Evolutionary conservation across 2,329 filamentous ascomycete genomes (phyloP), one percentile per base, ranked within the genome.

Genomic region (Fusarium austroafricanum): DNA sequence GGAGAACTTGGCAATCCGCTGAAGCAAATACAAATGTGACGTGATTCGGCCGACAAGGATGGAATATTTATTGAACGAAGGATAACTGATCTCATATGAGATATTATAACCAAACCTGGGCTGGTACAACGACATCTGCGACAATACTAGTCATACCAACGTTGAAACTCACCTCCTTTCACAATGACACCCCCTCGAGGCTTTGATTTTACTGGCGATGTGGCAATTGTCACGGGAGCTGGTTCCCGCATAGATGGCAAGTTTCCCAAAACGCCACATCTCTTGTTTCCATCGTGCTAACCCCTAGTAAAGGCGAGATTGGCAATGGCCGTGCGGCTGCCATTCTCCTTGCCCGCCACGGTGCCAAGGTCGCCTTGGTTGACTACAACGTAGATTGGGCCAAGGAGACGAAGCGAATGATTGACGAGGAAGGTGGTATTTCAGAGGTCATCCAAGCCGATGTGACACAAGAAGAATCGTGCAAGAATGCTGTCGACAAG

Each of bases 311-410:
- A 56, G 53, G 53, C 21, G 53, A 56, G 6, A 56, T 56, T 35
- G 53, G 53, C 11, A 56, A 56, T 11, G 53, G 53, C 20, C 45
- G 53, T 17, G 53, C 53, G 4, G 45, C 53, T n/a, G 45, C 53
- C 20, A 56, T 56, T 2, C 45, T 56, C 8, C 53, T 56, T 33
- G 53, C 53, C 10, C 53, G 53, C 1, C 53, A 56, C 11, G 53
- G 53, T 26, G 45, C 53, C 10, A 56, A 52, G 28, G 53, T 56
- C 11, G 45, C 53, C 4, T 37, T 56, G 14, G 45, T 56, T 3
- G 53, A 56, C 21, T 56, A 40, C 11, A 56, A 52, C 9, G 35
- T 56, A 7, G 45, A 56, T n/a, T 56, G 53, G 53, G 53, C 53
- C 1, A 35, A 56, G 0, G 53, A 56, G 26, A 56, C 53, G 17